Evolutionary conservation across 177 flowering plant species (phyloP).

Genomic region (Vitis hybrid): DNA sequence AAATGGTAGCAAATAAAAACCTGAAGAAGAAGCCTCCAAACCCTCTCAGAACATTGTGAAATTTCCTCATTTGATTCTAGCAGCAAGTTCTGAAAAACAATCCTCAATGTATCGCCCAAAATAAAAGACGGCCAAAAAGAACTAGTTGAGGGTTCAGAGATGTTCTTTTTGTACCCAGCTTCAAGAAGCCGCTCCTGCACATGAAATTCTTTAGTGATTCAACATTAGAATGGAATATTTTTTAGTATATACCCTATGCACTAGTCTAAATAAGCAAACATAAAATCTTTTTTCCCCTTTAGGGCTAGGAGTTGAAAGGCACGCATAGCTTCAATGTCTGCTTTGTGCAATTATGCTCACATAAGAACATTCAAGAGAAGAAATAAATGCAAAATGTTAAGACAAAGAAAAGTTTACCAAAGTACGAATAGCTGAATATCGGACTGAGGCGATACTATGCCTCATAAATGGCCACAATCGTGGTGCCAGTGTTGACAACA

Average conservation of each 20-base stretch:
- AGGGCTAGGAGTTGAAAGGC: too few relatives aligned
- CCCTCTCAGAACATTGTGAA: slow-evolving; percentile 83
- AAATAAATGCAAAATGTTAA: background rate
- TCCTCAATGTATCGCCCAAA: slow-evolving; percentile 86
- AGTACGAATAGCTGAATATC: slow-evolving; percentile 89
- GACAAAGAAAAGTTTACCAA: slow-evolving; percentile 45
- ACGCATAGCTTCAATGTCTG: too few relatives aligned
- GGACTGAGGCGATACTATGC: slow-evolving; percentile 90
- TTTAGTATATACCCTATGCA: too few relatives aligned
- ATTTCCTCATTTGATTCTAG: slow-evolving; percentile 86
- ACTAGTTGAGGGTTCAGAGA: slow-evolving; percentile 34
- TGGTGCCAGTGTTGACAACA: slow-evolving; percentile 82
- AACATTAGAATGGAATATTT: too few relatives aligned
- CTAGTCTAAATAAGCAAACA: background rate
- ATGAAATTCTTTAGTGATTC: slow-evolving; percentile 7
- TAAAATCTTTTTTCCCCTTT: too few relatives aligned
- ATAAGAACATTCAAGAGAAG: too few relatives aligned
- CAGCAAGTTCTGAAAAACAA: slow-evolving; percentile 92
- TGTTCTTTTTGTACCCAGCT: slow-evolving; percentile 63
- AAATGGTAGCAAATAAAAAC: slow-evolving; percentile 25
- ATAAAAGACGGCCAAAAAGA: slow-evolving; percentile 92
- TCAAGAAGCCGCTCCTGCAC: slow-evolving; percentile 90
- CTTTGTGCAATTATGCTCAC: too few relatives aligned
- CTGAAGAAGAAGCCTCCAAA: slow-evolving; percentile 92
- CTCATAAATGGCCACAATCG: slow-evolving; percentile 99